Evolutionary conservation across 106 monocot genomes (phyloP).

Genomic region (Acorus calamus): DNA sequence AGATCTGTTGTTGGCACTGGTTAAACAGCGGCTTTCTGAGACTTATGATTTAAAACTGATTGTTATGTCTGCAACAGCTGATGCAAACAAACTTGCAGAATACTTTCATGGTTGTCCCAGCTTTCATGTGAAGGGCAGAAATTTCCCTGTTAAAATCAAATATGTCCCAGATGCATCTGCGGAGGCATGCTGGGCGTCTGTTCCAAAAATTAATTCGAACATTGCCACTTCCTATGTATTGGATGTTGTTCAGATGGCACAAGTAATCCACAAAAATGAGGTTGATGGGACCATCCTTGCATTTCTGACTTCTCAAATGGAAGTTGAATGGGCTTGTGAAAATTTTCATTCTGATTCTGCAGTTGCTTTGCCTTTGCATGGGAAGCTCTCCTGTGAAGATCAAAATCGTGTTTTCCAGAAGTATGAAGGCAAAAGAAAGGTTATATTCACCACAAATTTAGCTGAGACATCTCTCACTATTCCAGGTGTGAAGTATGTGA

Average conservation of each 20-base stretch:
- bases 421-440: conserved; percentile 76
- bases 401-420: conserved; percentile 59
- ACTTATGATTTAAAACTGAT: conserved; percentile 66
- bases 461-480: conserved; percentile 95
- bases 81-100: conserved; percentile 62
- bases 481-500: conserved; percentile 72
- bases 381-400: conserved; percentile 83
- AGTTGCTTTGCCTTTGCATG: conserved; percentile 82
- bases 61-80: conserved; percentile 96
- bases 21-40: conserved; percentile 60
- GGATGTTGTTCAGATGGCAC: conserved; percentile 67
- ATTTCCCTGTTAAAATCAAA: conserved; percentile 80
- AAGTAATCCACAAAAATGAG: conserved; percentile 61
- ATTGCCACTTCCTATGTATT: conserved; percentile 46
- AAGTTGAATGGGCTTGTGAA: conserved; percentile 98
- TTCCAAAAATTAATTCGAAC: conserved; percentile 15
- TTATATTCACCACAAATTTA: conserved; percentile 85
- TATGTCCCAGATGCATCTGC: conserved; percentile 59
- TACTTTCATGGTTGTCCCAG: conserved; percentile 67
- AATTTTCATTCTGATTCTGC: conserved; percentile 50
- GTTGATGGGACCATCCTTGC: conserved; percentile 77
- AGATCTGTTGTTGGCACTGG: conserved; percentile 70
- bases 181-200: conserved; percentile 12
- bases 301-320: conserved; percentile 86
- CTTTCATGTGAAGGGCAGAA: conserved; percentile 71